These are phyloP conservation scores for Malassezia sympodialis DNA, from an alignment of 1,284 basidiomycete genomes.

Conservation along the genomic window DNA sequence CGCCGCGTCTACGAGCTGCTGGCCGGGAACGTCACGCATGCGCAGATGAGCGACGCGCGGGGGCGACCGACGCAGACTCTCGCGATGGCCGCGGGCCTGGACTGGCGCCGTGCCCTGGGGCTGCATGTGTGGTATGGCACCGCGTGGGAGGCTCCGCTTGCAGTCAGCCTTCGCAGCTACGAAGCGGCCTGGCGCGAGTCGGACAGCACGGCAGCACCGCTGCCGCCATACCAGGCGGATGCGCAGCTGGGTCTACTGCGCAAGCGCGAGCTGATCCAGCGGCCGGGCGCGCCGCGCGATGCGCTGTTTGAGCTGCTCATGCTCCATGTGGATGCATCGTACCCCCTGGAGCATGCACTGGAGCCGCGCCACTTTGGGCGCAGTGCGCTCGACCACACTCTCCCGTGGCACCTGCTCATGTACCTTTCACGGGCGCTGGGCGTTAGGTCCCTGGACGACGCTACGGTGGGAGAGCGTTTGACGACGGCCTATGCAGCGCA, in stretches of 20 bases:
- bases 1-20: slow-evolving; percentile 76
- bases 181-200: slow-evolving; percentile 42
- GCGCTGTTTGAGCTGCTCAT: slow-evolving; percentile 73
- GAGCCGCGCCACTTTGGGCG: slow-evolving; percentile 64
- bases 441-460: slow-evolving; percentile 75
- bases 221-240: slow-evolving; percentile 39
- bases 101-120: slow-evolving; percentile 92
- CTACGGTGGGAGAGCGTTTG: slow-evolving; percentile 60
- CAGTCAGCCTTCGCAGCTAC: slow-evolving; percentile 63
- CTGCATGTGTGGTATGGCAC: slow-evolving; percentile 81
- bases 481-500: slow-evolving; percentile 77
- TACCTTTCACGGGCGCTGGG: slow-evolving; percentile 72
- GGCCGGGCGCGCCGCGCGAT: slow-evolving; percentile 52
- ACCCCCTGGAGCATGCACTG: slow-evolving; percentile 53
- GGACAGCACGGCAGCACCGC: slow-evolving; percentile 40
- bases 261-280: slow-evolving; percentile 26
- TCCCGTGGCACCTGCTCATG: slow-evolving; percentile 88
- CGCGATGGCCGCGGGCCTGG: slow-evolving; percentile 63
- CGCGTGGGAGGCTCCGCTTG: slow-evolving; percentile 62
- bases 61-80: slow-evolving; percentile 56
- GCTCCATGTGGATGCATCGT: slow-evolving; percentile 57
- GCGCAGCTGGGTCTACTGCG: slow-evolving; percentile 29
- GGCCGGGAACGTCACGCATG: slow-evolving; percentile 63
- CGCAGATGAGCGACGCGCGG: slow-evolving; percentile 55
- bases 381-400: slow-evolving; percentile 66